Conservation (phyloP, 2,329 filamentous ascomycete genomes). For the Rhexocercosporidium sp. region DNA sequence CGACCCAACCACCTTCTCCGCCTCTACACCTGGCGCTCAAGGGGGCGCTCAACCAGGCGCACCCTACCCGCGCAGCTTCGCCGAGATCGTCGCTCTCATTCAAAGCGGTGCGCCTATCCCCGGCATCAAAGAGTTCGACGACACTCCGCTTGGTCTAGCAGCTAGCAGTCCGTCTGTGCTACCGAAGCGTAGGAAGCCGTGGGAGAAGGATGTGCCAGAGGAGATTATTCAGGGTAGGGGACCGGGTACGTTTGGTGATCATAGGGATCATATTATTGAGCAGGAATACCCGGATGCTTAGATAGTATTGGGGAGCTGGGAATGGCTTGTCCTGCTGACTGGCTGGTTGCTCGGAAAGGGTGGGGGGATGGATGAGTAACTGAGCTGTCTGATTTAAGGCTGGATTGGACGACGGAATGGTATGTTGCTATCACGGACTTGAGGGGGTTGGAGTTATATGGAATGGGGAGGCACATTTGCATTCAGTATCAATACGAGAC, state of each 20-base stretch:
- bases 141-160: conserved; percentile 75
- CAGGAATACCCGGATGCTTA: conserved; percentile 37
- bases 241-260: conserved; percentile 41
- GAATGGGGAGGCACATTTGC: background rate
- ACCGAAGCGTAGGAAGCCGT: conserved; percentile 66
- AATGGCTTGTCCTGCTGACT: background rate
- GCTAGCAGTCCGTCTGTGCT: conserved; percentile 49
- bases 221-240: conserved; percentile 41
- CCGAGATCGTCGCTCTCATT: conserved; percentile 84
- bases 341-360: background rate
- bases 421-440: background rate
- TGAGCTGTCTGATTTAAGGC: background rate
- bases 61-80: conserved; percentile 81
- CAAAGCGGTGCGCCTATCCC: conserved; percentile 82
- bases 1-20: background rate
- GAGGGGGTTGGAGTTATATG: background rate
- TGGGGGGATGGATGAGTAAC: background rate
- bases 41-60: conserved; percentile 50
- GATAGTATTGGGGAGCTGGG: background rate
- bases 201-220: conserved; percentile 68
- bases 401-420: background rate
- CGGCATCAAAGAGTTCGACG: conserved; percentile 85
- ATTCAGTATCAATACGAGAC: background rate
- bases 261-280: conserved; percentile 34
- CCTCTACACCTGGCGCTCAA: conserved; percentile 17